Evolutionary conservation across 306 rosid genomes (phyloP).

Genomic region (Cajanus cajan): DNA sequence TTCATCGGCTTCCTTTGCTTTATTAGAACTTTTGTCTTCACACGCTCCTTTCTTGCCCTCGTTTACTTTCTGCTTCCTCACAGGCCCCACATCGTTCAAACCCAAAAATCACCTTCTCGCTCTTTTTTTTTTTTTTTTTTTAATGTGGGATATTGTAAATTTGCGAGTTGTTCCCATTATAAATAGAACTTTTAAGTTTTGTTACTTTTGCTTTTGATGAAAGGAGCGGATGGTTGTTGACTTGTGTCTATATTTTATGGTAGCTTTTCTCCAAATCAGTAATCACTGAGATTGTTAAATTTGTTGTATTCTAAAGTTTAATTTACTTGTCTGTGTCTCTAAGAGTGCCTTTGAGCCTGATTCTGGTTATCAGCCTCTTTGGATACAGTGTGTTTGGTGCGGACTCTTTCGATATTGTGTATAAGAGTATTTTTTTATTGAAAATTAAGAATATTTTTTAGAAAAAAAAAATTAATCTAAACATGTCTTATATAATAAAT

Average conservation of each 20-base stretch:
- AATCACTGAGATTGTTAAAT: not conserved
- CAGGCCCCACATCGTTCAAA: conserved; percentile 21
- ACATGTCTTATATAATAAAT: too few relatives aligned
- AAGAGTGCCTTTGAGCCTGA: too few relatives aligned
- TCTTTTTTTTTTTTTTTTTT: too few relatives aligned
- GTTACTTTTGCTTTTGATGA: conserved; percentile 52
- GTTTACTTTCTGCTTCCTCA: conserved; percentile 28
- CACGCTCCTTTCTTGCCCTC: conserved; percentile 58
- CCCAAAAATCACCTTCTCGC: not conserved
- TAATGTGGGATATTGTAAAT: not conserved
- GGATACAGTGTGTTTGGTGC: too few relatives aligned
- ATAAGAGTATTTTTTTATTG: too few relatives aligned
- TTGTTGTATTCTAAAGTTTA: not conserved
- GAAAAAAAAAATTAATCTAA: too few relatives aligned
- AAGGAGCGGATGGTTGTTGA: conserved; percentile 59
- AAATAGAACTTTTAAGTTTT: not conserved
- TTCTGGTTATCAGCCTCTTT: too few relatives aligned
- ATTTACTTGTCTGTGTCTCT: too few relatives aligned
- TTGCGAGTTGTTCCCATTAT: not conserved
- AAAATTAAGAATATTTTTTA: too few relatives aligned
- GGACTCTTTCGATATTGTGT: too few relatives aligned
- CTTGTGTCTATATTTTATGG: not conserved
- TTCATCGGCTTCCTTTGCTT: conserved; percentile 26
- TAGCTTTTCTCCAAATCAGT: not conserved
- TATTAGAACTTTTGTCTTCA: conserved; percentile 36